phyloP scores from a whole-genome alignment of 2,329 filamentous ascomycete genomes.

The Clathrospora elynae region DNA sequence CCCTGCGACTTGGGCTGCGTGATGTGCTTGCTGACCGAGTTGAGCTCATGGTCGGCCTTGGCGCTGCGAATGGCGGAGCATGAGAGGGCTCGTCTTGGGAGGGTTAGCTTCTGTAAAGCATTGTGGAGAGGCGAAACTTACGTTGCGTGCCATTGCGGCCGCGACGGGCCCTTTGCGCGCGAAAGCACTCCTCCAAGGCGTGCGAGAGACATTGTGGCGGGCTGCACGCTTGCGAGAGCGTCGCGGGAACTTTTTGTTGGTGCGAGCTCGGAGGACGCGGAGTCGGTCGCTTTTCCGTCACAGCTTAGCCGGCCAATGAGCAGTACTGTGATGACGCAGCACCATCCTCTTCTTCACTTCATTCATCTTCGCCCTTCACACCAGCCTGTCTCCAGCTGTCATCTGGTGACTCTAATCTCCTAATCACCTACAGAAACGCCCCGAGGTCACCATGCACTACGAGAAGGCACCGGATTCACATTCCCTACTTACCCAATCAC shows the following conservation, averaged over 20 bases:
- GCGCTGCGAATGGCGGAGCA: constrained; percentile 38
- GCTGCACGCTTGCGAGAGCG: constrained; percentile 23
- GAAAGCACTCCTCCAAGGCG: constrained; percentile 42
- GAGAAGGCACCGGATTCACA: too few species aligned
- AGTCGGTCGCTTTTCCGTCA: constrained; percentile 16
- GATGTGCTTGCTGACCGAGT: constrained; percentile 81
- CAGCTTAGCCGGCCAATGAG: constrained; percentile 28
- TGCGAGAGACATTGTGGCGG: constrained; percentile 43
- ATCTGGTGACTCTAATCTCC: too few species aligned
- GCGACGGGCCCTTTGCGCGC: constrained; percentile 38
- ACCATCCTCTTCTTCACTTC: neutral
- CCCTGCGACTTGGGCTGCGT: constrained; percentile 98
- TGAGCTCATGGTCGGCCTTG: constrained; percentile 54
- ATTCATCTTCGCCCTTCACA: neutral
- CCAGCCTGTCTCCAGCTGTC: too few species aligned
- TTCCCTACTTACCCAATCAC: too few species aligned
- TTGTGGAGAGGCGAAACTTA: constrained; percentile 18
- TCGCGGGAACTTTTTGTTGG: constrained; percentile 35
- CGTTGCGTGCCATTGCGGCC: constrained; percentile 43
- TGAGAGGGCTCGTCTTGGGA: constrained; percentile 43
- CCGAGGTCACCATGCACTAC: too few species aligned
- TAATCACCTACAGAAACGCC: too few species aligned
- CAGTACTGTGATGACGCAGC: constrained; percentile 17
- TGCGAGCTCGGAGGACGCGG: constrained; percentile 30
- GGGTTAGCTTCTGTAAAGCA: constrained; percentile 20